phyloP scores from a whole-genome alignment of 176 grass and related monocot genomes.

The Cenchrus americanus region DNA sequence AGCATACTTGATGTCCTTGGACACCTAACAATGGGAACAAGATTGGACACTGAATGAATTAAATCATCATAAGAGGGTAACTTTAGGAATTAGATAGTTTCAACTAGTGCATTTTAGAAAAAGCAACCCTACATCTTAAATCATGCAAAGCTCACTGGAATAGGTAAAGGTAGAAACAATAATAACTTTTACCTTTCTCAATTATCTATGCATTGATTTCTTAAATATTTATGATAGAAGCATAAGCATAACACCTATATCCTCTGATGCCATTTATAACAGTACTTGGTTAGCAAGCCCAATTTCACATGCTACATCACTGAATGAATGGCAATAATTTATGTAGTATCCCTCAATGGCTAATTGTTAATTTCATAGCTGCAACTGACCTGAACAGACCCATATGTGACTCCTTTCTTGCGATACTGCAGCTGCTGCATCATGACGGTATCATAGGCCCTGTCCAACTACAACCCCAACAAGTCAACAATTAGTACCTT shows the following conservation, averaged over 20 bases:
- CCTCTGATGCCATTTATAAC: background rate
- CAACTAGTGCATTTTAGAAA: conserved; percentile 7
- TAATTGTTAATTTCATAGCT: too few species aligned
- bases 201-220: conserved; percentile 12
- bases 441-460: conserved; percentile 92
- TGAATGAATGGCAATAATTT: background rate
- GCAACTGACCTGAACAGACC: conserved; percentile 71
- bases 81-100: background rate
- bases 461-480: conserved; percentile 70
- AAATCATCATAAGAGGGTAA: conserved; percentile 9
- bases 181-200: background rate
- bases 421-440: conserved; percentile 91
- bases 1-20: conserved; percentile 94
- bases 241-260: background rate
- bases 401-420: conserved; percentile 83
- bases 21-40: conserved; percentile 57
- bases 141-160: background rate
- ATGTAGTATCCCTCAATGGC: background rate
- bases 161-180: background rate
- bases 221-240: conserved; percentile 13
- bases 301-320: background rate
- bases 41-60: conserved; percentile 14
- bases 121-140: background rate
- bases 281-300: background rate
- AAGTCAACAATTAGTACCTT: background rate